phyloP scores from a whole-genome alignment of 164 flowering plant species.

The Tinospora cordifolia region DNA sequence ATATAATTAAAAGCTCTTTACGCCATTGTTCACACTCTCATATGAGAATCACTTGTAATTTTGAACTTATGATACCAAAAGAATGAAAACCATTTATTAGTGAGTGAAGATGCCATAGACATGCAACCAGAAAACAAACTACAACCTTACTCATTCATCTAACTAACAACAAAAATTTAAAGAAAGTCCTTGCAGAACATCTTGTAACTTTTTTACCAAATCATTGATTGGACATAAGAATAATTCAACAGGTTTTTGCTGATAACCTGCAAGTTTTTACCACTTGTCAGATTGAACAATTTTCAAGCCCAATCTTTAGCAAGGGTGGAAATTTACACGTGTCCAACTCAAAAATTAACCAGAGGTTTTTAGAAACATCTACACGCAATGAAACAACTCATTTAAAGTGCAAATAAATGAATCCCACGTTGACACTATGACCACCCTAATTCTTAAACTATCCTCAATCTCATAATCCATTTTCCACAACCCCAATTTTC shows the following conservation, averaged over 20 bases:
- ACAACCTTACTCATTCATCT: too few relatives aligned
- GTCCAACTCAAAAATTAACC: background rate
- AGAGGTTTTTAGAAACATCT: background rate
- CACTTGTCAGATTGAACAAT: background rate
- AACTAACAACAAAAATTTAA: too few relatives aligned
- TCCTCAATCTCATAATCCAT: background rate
- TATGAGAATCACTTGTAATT: background rate
- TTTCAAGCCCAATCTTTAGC: background rate
- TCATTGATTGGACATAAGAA: too few relatives aligned
- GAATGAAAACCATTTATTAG: background rate
- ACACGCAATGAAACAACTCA: background rate
- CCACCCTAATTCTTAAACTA: too few relatives aligned
- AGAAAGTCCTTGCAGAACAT: too few relatives aligned
- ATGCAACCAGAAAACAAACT: background rate
- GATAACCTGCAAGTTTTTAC: background rate
- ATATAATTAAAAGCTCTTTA: background rate
- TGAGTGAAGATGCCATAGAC: background rate
- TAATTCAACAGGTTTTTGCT: too few relatives aligned
- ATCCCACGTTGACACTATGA: background rate
- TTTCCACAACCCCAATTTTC: background rate
- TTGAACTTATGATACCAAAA: background rate
- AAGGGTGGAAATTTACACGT: background rate
- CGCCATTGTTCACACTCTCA: background rate
- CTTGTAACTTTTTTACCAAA: too few relatives aligned
- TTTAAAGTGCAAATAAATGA: too few relatives aligned